These are phyloP conservation scores for Stephania yunnanensis DNA, from an alignment of 164 flowering plant species.

Conservation along the genomic window DNA sequence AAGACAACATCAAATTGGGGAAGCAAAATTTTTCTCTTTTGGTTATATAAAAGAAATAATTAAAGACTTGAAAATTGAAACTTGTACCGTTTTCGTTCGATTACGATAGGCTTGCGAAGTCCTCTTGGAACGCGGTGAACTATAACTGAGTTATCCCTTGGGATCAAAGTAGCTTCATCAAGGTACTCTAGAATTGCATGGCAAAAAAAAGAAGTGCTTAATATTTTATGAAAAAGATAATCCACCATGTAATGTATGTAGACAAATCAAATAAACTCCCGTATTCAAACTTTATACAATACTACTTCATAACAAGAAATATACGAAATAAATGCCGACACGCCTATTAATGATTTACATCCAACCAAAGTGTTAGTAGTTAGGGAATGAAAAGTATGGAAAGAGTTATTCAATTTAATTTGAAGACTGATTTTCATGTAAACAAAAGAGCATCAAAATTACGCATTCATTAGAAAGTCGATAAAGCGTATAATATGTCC, in stretches of 20 bases:
- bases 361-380: background rate
- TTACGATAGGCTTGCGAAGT: constrained; percentile 83
- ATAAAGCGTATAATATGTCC: background rate
- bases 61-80: constrained; percentile 28
- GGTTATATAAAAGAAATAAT: background rate
- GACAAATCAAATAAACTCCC: background rate
- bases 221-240: constrained; percentile 18
- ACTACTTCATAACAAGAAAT: background rate
- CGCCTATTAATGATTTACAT: background rate
- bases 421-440: too few relatives aligned
- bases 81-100: constrained; percentile 66
- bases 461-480: constrained; percentile 2
- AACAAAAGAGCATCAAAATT: background rate
- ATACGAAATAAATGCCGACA: background rate
- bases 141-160: constrained; percentile 89
- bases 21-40: background rate
- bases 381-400: background rate
- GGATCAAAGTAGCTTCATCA: constrained; percentile 86
- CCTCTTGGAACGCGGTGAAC: constrained; percentile 93
- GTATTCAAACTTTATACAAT: background rate
- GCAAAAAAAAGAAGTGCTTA: constrained; percentile 29
- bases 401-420: background rate
- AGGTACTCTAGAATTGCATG: constrained; percentile 78
- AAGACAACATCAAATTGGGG: background rate
- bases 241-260: constrained; percentile 6